Percentiles rank a stretch among this genome's conserved stretches.
Conservation (phyloP, 805 yeast genomes). For the Candida khao-thaluensis region DNA sequence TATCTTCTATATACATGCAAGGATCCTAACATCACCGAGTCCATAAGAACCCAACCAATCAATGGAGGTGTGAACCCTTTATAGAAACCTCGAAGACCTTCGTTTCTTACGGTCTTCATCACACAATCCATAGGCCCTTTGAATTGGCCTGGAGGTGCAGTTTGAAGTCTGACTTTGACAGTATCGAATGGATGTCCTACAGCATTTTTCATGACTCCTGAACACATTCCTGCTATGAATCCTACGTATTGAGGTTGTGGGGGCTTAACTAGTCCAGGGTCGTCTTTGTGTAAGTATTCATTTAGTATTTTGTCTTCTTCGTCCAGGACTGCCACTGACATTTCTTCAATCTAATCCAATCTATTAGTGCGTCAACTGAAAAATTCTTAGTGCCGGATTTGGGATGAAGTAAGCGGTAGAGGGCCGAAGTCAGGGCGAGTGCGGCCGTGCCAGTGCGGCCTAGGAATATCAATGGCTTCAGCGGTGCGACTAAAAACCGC, state of each 20-base stretch:
- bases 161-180: conserved; percentile 79
- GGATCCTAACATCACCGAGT: conserved; percentile 85
- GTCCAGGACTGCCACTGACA: conserved; percentile 28
- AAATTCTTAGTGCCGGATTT: conserved; percentile 7
- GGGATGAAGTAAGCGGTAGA: no score
- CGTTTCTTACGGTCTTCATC: conserved; percentile 64
- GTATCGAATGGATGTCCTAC: conserved; percentile 96
- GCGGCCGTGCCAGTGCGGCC: no score
- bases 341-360: no score
- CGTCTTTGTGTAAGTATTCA: conserved; percentile 1
- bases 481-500: no score
- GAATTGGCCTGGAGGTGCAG: conserved; percentile 58
- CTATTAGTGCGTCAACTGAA: no score
- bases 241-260: conserved; percentile 63
- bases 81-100: conserved; percentile 78
- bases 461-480: no score
- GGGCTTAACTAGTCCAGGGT: conserved; percentile 15
- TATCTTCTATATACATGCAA: conserved; percentile 72
- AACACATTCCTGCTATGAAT: conserved; percentile 83
- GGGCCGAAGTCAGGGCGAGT: no score
- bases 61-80: conserved; percentile 92
- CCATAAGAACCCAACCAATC: conserved; percentile 94
- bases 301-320: conserved; percentile 25
- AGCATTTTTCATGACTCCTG: conserved; percentile 82
- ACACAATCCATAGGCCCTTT: conserved; percentile 84